Conservation (phyloP, 768 basidiomycete species). For the Leccinellum rugosiceps region DNA sequence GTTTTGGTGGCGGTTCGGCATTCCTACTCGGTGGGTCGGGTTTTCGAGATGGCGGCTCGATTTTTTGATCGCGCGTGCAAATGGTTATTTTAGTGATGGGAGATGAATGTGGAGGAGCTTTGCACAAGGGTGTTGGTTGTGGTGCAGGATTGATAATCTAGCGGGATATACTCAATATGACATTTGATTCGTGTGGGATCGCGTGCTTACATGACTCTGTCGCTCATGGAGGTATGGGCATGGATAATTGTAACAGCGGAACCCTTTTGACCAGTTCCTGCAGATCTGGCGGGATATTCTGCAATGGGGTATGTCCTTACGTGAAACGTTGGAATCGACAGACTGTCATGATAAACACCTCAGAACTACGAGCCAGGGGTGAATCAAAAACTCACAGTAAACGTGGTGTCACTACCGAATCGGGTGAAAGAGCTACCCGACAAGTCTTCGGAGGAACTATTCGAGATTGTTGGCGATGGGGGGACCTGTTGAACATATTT, state of each 20-base stretch:
- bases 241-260: accelerated
- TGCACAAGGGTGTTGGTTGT: not conserved
- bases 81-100: not conserved
- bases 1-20: conserved; percentile 5
- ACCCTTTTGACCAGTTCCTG: not conserved
- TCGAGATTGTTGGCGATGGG: conserved; percentile 10
- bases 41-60: not conserved
- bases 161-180: not conserved
- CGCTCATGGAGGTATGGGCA: conserved; percentile 13
- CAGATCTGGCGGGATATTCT: not conserved
- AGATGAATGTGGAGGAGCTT: not conserved
- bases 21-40: not conserved
- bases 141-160: not conserved
- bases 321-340: conserved; percentile 13
- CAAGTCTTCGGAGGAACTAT: conserved; percentile 18
- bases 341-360: conserved; percentile 12
- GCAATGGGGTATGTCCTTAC: not conserved
- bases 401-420: conserved; percentile 19
- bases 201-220: conserved; percentile 11
- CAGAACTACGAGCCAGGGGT: not conserved
- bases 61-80: not conserved
- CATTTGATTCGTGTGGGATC: not conserved
- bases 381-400: conserved; percentile 13
- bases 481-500: not conserved
- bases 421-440: conserved; percentile 11